Evolutionary conservation across 2,329 filamentous ascomycete genomes (phyloP), one percentile per base, ranked within the genome.

Genomic region (Fusarium mexicanum): DNA sequence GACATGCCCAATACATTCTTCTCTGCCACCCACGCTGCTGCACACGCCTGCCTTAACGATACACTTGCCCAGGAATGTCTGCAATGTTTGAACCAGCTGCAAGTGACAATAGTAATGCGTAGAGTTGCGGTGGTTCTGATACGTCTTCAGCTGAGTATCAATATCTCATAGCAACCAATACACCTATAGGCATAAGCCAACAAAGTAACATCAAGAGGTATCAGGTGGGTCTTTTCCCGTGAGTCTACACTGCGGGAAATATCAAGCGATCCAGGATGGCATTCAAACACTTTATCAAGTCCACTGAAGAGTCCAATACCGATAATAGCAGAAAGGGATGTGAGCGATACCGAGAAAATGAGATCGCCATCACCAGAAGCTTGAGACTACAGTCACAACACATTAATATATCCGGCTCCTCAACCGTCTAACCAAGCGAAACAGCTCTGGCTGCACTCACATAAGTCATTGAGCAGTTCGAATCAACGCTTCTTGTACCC

Each of bases 1-100:
- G 96, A 98, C 81, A 98, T 96, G 22, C 96, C 96, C 2, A 91
- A 43, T 2, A 5, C 3, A 43, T 10, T 43, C n/a, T 43, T 43
- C 14, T 43, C 10, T 4, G 14, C 14, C n/a, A 24, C 0, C 41
- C 10, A 6, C 10, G n/a, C 9, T 0, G 6, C 41, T 43, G 16
- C 17, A 38, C 18, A 38, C 1, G 13, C 41, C 41, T 44, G n/a
- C 12, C 10, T 33, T 1, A 1, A 17, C 6, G 9, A 24, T 8
- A n/a, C n/a, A 16, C 10, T 44, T 44, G 3, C 6, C 41, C 4
- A 8, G 14, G 1, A 43, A 17, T 24, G 1, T 44, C n/a, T 2
- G n/a, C 10, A 24, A 17, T 11, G 9, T 24, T 10, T 8, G 12
- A 5, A 24, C n/a, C n/a, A 17, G 10, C 9, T 24, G n/a, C 5